Percentiles rank a stretch among this genome's conserved stretches.
Conservation (phyloP, 768 basidiomycete genomes). For the Naganishia vaughanmartiniae region DNA sequence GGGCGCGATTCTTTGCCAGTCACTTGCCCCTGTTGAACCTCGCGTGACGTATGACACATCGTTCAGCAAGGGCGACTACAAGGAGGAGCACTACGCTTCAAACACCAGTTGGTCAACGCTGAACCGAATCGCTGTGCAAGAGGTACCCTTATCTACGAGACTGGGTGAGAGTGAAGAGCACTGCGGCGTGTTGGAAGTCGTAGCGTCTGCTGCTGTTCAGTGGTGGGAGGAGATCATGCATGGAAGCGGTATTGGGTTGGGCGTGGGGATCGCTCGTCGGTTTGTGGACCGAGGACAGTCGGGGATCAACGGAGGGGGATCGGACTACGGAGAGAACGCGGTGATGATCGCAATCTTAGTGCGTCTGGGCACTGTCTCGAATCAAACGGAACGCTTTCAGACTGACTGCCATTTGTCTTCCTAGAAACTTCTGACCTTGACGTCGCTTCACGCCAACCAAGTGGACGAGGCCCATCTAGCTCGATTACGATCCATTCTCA, state of each 20-base stretch:
- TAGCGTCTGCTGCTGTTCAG: conserved; percentile 31
- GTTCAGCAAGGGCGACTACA: not conserved
- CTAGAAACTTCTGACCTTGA: conserved; percentile 40
- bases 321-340: conserved; percentile 42
- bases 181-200: conserved; percentile 31
- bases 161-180: not conserved
- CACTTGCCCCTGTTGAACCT: conserved; percentile 5
- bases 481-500: conserved; percentile 70
- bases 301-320: conserved; percentile 34
- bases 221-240: conserved; percentile 44
- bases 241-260: conserved; percentile 29
- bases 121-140: conserved; percentile 4
- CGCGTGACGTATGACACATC: not conserved
- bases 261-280: conserved; percentile 28
- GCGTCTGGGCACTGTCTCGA: not conserved
- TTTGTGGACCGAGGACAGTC: conserved; percentile 18
- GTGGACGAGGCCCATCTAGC: conserved; percentile 52
- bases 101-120: conserved; percentile 20
- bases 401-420: not conserved
- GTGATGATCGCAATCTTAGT: conserved; percentile 43
- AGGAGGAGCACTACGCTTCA: conserved; percentile 7
- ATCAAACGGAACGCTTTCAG: no score
- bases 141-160: not conserved
- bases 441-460: conserved; percentile 34
- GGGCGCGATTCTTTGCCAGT: conserved; percentile 16